phyloP scores from a whole-genome alignment of 495 filamentous ascomycete genomes.

The Penicillium canariense region DNA sequence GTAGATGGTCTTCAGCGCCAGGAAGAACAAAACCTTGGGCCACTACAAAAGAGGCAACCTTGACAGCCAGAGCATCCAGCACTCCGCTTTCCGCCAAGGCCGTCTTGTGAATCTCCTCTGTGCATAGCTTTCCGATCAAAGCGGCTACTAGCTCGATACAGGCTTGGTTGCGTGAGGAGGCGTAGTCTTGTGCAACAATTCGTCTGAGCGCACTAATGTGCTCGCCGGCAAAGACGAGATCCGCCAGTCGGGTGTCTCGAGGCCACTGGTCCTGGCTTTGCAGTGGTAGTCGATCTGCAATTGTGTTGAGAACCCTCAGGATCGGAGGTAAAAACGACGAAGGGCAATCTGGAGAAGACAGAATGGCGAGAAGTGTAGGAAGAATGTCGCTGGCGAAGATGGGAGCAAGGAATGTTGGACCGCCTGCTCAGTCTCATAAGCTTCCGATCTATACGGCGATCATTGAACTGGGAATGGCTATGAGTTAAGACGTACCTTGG shows the following conservation, averaged over 20 bases:
- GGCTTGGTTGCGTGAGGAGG: conserved; percentile 50
- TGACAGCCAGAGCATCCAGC: conserved; percentile 75
- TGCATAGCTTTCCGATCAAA: conserved; percentile 69
- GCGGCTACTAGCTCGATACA: conserved; percentile 66
- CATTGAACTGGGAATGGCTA: not conserved
- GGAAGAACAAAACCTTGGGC: conserved; percentile 64
- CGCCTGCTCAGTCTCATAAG: conserved; percentile 55
- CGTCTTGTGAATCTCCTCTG: conserved; percentile 65
- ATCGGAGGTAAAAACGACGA: conserved; percentile 66
- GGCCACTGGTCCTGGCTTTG: conserved; percentile 43
- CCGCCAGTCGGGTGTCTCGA: conserved; percentile 54
- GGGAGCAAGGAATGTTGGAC: conserved; percentile 72
- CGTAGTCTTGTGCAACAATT: conserved; percentile 62
- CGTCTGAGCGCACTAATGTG: conserved; percentile 56
- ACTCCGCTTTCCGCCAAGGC: conserved; percentile 67
- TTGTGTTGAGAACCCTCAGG: conserved; percentile 68
- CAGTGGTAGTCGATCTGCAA: conserved; percentile 63
- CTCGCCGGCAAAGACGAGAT: conserved; percentile 60
- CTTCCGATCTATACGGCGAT: conserved; percentile 1
- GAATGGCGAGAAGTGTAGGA: conserved; percentile 62
- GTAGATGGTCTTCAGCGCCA: conserved; percentile 40
- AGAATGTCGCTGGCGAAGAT: conserved; percentile 64
- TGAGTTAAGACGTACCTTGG: conserved; percentile 59
- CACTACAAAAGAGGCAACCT: conserved; percentile 71
- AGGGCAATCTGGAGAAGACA: conserved; percentile 64